Evolutionary conservation across 768 basidiomycete genomes (phyloP), one percentile per base, ranked within the genome.

Genomic region (Phaeotremella fagi): DNA sequence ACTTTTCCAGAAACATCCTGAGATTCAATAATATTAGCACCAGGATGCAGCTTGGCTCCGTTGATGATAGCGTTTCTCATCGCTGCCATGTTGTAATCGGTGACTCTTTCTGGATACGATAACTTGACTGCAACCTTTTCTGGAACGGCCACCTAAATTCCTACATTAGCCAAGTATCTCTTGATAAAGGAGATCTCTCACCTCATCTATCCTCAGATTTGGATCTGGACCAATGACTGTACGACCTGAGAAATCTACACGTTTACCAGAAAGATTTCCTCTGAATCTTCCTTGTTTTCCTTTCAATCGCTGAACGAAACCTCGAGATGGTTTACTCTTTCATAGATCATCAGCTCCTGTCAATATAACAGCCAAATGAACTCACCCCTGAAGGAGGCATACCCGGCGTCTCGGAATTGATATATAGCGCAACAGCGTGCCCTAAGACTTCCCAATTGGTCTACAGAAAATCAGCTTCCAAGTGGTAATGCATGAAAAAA

Each of bases 181-280:
- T 14, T 18, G 23, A 44, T 23, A n/a, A 3, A n/a, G 6, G 28
- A 49, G 26, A 43, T 28, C 16, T 54, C 69, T 46, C 35, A 76
- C 91, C 77, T 99, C 94, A 72, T 99, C 95, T 68, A 99, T 95
- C 46, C 90, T 85, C 59, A 99, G 77, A 70, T 98, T 99, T n/a
- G 95, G 95, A 75, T 99, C 95, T 1, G 95, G 95, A 1, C 91
- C 94, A 69, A 99, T 99, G 74, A 99, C 95, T 5, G 95, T 99
- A 64, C 95, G 87, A 4, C 85, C 94, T 0, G 92, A 97, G 72
- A 98, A 98, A 72, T 99, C 95, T 60, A 99, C 95, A 74, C 95
- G 90, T 75, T 99, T 99, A 58, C 95, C 95, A 0, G 92, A 97
- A 6, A 99, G 80, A 71, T 99, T 99, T 20, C 95, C 95, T 72